Evolutionary conservation across 805 yeast species (phyloP), one percentile per base, ranked within the genome.

Genomic region (Starmerella stellata): DNA sequence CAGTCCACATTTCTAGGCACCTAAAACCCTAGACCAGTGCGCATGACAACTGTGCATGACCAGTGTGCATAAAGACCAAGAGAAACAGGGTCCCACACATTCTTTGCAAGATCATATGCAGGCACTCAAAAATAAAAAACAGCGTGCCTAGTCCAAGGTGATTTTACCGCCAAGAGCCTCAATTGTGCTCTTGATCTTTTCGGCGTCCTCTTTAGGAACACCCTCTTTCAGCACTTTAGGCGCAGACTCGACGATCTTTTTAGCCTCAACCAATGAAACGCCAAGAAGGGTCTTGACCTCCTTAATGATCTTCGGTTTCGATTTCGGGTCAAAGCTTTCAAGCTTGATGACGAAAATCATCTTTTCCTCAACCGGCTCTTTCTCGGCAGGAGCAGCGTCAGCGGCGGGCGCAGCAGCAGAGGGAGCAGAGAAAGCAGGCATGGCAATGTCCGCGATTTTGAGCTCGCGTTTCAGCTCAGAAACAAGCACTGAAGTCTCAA

Each of bases 191-290:
- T 90, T 87, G 59, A 90, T 78, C 71, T 85, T 83, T 55, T 87
- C 95, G 49, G 96, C 96, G 54, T 90, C 99, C 58, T 81, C 99
- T 70, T 90, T 90, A 45, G 93, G 77, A 44, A 90, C 83, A 53
- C 83, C 82, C 53, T 90, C 99, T 67, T 90, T 90, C 61, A 90
- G 68, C 34, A 79, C 68, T 70, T 90, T 90, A 52, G 99, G 99
- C 45, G 99, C 96, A 53, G 82, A 64, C 68, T 90, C 99, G 42
- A 90, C 99, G 50, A 90, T 80, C 66, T 90, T 90, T 75, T 90
- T 90, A 45, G 95, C 80, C 59, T 90, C 96, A 44, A 90, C 98
- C 52, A 90, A 70, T 5, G 94, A 81, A 53, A 90, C 69, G 14
- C 95, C 95, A 54, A 90, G 70, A 56, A 87, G 66, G 44, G 78